A percentile compares a stretch with the other conserved stretches of the same genome.
Conservation (phyloP, 2,329 filamentous ascomycete genomes). For the Talaromyces atroroseus region DNA sequence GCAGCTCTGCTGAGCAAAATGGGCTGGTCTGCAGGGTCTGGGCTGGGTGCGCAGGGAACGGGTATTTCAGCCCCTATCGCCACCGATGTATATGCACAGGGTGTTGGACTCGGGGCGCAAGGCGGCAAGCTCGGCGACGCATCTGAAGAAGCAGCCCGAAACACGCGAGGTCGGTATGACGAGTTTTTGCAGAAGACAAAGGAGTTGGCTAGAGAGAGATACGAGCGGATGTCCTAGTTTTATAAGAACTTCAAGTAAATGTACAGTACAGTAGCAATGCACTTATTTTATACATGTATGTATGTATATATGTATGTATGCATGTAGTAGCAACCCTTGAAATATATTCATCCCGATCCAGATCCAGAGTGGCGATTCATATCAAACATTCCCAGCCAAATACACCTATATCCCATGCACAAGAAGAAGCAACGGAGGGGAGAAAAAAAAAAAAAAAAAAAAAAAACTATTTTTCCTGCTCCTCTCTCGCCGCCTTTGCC, state of each 20-base stretch:
- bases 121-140: conserved; percentile 47
- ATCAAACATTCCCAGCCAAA: background rate
- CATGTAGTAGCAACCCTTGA: background rate
- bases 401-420: background rate
- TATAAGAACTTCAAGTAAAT: background rate
- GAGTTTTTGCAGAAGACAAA: conserved; percentile 46
- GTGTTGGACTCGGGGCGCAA: conserved; percentile 46
- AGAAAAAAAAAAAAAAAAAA: background rate
- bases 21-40: conserved; percentile 46
- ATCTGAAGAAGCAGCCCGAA: conserved; percentile 43
- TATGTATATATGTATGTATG: background rate
- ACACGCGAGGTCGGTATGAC: conserved; percentile 43
- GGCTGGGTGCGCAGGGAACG: conserved; percentile 44
- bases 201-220: conserved; percentile 43
- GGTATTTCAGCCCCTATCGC: conserved; percentile 44
- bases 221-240: conserved; percentile 36
- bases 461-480: conserved; percentile 8
- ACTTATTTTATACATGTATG: background rate
- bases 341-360: background rate
- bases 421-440: too few species aligned
- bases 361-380: background rate
- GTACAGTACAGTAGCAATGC: conserved; percentile 2
- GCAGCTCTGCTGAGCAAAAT: conserved; percentile 47
- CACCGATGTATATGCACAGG: conserved; percentile 46
- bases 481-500: conserved; percentile 14